Percentiles rank a stretch among this genome's conserved stretches.
Evolutionary conservation across 2,329 filamentous ascomycete species (phyloP).

Genomic region (Colletotrichum graminicola): DNA sequence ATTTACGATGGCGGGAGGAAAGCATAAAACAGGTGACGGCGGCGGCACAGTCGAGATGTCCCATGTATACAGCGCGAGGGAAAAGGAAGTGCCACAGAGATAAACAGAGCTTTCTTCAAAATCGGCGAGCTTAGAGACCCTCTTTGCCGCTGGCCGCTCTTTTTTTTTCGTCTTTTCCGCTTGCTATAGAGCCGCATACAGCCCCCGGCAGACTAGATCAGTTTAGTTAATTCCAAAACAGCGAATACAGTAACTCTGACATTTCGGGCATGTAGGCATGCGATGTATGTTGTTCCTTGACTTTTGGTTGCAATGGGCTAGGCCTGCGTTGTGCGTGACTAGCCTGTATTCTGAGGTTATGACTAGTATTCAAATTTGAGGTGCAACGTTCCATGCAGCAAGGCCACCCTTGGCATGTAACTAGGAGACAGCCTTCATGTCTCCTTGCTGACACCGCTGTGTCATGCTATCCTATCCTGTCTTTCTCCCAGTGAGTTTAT

Average conservation of each 20-base stretch:
- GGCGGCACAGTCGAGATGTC: slow-evolving; percentile 20
- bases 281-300: neutral
- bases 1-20: slow-evolving; percentile 10
- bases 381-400: neutral
- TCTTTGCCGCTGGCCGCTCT: slow-evolving; percentile 25
- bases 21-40: slow-evolving; percentile 29
- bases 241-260: slow-evolving; percentile 16
- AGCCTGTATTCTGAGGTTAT: neutral
- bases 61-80: slow-evolving; percentile 34
- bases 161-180: slow-evolving; percentile 13
- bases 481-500: too few species aligned
- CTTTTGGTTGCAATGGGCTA: too few species aligned
- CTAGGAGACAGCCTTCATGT: neutral
- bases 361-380: neutral
- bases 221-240: slow-evolving; percentile 36
- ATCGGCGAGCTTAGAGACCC: slow-evolving; percentile 14
- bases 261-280: neutral
- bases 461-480: neutral
- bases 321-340: neutral
- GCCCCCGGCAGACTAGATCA: slow-evolving; percentile 31
- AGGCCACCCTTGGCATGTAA: neutral
- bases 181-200: slow-evolving; percentile 37
- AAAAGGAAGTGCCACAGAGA: slow-evolving; percentile 12
- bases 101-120: slow-evolving; percentile 25
- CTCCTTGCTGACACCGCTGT: neutral